Base-by-base conservation (phyloP, 2,329 filamentous ascomycete genomes). In the Tolypocladium paradoxum region DNA sequence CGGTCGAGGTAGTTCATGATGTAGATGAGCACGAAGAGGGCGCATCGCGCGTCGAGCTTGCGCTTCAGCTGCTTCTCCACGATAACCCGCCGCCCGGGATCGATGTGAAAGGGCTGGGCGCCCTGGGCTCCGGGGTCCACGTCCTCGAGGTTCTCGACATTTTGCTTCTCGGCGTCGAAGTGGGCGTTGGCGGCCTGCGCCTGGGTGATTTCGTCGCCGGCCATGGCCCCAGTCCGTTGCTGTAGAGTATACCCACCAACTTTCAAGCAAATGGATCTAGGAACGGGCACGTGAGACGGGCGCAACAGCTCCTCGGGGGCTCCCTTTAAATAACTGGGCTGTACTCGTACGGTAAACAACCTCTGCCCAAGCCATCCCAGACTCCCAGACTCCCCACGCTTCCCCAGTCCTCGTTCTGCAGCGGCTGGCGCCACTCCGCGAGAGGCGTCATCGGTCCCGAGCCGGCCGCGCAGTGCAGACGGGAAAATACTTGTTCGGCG, bases 1-100 rank as follows among this genome's bases (percentile, higher is more conserved):
- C 82, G 73, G 61, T 85, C 82, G 33, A 83, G 73, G 66, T 88
- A 90, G 69, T 90, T 89, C 67, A 72, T 75, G 64, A 90, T 87
- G 62, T 89, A 90, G 71, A 90, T 87, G 58, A 89, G 65, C 48
- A 90, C 80, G 54, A 90, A 79, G 59, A 87, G 79, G 72, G 65
- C 84, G 72, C 66, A 90, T 55, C 85, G 77, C 22, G 76, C 60
- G 63, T 90, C 87, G 52, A 90, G 82, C 70, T 89, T 90, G 59
- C 82, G 78, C 65, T 82, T 77, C 60, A 91, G 70, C 36, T 73
- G 76, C 65, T 77, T 80, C 68, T 90, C 86, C n/a, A 84, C 76
- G 16, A 64, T 62, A 0, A 64, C 62, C 14, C 83, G 78, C 55
- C 81, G 75, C 40, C 76, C 77, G 0, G 74, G 69, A 53, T 72